A percentile compares a stretch with the other conserved stretches of the same genome.
Evolutionary conservation across 305 asterid genomes (phyloP).

Genomic region (Fraxinus sp.): DNA sequence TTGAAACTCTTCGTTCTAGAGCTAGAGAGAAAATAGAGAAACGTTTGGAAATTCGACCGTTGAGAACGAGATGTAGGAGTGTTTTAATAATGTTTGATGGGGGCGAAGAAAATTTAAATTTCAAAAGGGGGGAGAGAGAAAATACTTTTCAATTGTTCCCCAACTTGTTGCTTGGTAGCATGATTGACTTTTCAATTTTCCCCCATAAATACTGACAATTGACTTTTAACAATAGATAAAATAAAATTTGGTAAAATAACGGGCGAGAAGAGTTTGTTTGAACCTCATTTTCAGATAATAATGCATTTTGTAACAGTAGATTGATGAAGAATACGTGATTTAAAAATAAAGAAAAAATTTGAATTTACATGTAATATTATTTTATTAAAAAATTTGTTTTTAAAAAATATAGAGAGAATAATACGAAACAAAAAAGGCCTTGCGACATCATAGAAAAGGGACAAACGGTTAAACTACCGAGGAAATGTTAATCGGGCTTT

Average conservation of each 20-base stretch:
- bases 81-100: background rate
- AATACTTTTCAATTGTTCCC: background rate
- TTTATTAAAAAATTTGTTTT: no score
- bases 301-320: no score
- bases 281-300: no score
- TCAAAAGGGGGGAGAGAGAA: background rate
- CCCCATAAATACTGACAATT: background rate
- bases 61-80: constrained; percentile 4
- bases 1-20: background rate
- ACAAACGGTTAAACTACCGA: background rate
- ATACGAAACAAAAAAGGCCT: no score
- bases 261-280: no score
- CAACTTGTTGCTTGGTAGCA: background rate
- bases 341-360: no score
- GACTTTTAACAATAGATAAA: background rate
- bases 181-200: background rate
- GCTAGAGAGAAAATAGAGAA: constrained; percentile 27
- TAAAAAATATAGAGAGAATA: no score
- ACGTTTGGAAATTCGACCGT: constrained; percentile 41
- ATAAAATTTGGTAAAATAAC: no score
- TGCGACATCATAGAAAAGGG: background rate
- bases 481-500: background rate
- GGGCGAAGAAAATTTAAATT: background rate
- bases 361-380: no score
- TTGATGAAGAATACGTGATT: no score